These are phyloP conservation scores for Globisporangium uncinulatum DNA, from an alignment of 352 stramenopile species.

Conservation along the genomic window DNA sequence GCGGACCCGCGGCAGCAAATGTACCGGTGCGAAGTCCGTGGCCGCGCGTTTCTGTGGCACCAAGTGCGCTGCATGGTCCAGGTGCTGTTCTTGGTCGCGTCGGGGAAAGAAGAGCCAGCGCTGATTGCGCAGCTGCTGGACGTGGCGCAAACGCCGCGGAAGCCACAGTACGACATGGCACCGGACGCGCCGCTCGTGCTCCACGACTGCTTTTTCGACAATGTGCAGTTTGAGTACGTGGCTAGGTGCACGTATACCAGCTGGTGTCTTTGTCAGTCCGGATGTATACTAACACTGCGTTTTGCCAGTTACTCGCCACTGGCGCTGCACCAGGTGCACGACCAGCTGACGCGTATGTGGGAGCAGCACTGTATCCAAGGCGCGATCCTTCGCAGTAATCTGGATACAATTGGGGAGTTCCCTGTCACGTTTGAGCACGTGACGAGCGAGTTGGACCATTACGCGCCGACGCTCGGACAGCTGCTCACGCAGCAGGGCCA, in stretches of 20 bases:
- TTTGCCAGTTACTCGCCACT: constrained; percentile 55
- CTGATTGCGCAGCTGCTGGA: constrained; percentile 91
- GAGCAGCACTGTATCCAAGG: constrained; percentile 71
- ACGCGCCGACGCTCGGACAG: constrained; percentile 64
- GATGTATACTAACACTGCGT: constrained; percentile 13
- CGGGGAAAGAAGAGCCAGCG: constrained; percentile 84
- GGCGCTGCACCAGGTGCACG: constrained; percentile 68
- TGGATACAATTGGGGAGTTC: constrained; percentile 55
- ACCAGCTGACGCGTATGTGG: constrained; percentile 82
- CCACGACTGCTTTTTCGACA: constrained; percentile 94
- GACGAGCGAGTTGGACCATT: constrained; percentile 70
- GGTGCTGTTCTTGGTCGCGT: constrained; percentile 95
- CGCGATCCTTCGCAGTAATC: constrained; percentile 64
- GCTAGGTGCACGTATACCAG: constrained; percentile 3
- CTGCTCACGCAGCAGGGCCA: constrained; percentile 53
- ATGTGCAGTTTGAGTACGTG: constrained; percentile 68
- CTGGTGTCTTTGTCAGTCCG: not conserved
- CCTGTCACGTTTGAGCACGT: constrained; percentile 31
- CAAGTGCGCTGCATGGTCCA: constrained; percentile 98
- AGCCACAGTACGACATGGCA: constrained; percentile 94
- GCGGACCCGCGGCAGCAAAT: constrained; percentile 49
- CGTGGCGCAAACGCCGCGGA: constrained; percentile 79
- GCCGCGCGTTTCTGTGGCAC: constrained; percentile 98
- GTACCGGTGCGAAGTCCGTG: constrained; percentile 75
- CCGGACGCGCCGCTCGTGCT: constrained; percentile 95